Conservation (phyloP, 345 rosid genomes). For the Eucalyptus pauciflora region DNA sequence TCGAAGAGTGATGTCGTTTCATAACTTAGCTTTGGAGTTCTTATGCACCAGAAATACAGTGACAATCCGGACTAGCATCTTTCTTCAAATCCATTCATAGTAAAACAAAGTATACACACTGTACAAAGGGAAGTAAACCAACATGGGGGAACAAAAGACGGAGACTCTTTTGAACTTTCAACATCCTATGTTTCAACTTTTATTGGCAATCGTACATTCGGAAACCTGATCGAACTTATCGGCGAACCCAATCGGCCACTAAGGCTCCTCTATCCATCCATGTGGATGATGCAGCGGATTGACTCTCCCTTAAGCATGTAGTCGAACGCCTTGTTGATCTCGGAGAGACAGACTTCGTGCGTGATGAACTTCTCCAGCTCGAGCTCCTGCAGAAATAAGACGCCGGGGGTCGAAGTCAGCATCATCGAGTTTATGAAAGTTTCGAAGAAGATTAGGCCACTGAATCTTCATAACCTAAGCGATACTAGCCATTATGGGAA, state of each 20-base stretch:
- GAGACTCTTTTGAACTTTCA: not conserved
- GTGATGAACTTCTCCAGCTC: slow-evolving; percentile 40
- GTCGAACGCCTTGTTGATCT: slow-evolving; percentile 47
- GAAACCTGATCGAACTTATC: not conserved
- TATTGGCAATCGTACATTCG: not conserved
- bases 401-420: not conserved
- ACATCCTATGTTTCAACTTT: not conserved
- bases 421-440: not conserved
- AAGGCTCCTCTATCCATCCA: slow-evolving; percentile 7
- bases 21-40: not conserved
- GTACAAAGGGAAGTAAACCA: not conserved
- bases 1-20: not conserved
- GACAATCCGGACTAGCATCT: not conserved
- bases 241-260: fast-evolving
- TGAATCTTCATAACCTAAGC: not conserved
- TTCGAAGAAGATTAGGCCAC: not conserved
- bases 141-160: not conserved
- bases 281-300: slow-evolving; percentile 27
- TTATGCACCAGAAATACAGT: not conserved
- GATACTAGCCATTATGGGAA: not conserved
- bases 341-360: slow-evolving; percentile 28
- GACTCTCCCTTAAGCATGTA: slow-evolving; percentile 35
- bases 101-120: not conserved
- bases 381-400: slow-evolving; percentile 15
- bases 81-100: not conserved